Conservation (phyloP, 2,329 filamentous ascomycete genomes). For the Aschersonia sp. region DNA sequence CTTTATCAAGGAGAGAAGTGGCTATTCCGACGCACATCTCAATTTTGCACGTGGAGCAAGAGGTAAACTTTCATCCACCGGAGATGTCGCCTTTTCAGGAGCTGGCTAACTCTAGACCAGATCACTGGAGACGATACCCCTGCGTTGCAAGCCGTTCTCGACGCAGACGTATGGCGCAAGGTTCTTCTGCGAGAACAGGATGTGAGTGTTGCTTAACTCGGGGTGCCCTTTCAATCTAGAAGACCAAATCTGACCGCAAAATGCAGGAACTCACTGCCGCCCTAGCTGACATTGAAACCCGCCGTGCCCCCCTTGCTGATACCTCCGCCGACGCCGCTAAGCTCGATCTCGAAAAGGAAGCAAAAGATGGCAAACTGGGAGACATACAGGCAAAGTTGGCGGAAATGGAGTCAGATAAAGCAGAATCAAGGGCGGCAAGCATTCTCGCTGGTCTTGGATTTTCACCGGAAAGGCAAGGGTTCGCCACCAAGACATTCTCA, state of each 20-base stretch:
- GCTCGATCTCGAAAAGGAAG: constrained; percentile 77
- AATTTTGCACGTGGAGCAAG: constrained; percentile 97
- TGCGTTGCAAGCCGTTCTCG: constrained; percentile 84
- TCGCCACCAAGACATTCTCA: constrained; percentile 92
- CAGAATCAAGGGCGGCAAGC: constrained; percentile 85
- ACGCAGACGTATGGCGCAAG: constrained; percentile 97
- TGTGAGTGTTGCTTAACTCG: constrained; percentile 28
- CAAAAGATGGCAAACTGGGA: constrained; percentile 75
- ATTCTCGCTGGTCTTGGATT: constrained; percentile 96
- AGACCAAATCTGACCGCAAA: not conserved
- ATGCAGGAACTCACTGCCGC: constrained; percentile 58
- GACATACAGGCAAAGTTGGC: constrained; percentile 85
- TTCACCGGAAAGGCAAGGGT: constrained; percentile 82
- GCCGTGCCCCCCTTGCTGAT: constrained; percentile 71
- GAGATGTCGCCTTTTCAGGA: not conserved
- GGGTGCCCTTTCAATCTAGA: not conserved
- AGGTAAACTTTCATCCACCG: constrained; percentile 38
- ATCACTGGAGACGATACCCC: constrained; percentile 92
- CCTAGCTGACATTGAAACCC: constrained; percentile 60
- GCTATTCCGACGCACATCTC: constrained; percentile 94
- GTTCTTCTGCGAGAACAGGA: constrained; percentile 81
- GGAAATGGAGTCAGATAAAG: constrained; percentile 99
- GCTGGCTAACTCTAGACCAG: constrained; percentile 24
- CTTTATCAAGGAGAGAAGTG: constrained; percentile 83
- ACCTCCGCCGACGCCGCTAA: constrained; percentile 78